Evolutionary conservation across 2,329 filamentous ascomycete species (phyloP).

Genomic region (Cladophialophora bantiana): DNA sequence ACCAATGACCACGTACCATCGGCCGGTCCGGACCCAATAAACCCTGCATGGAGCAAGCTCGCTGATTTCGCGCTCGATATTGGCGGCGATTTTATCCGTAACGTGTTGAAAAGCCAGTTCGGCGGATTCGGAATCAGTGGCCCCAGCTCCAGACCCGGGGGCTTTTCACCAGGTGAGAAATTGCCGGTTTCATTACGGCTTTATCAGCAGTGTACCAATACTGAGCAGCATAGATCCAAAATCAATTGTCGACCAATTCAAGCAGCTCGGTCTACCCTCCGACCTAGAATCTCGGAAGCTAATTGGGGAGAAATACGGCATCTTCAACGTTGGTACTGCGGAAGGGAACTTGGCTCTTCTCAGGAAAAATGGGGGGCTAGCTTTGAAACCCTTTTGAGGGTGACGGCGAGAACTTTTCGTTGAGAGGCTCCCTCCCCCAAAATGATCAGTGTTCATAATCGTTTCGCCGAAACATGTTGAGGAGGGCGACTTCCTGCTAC

Average conservation of each 20-base stretch:
- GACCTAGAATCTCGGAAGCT: no score
- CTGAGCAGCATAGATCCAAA: no score
- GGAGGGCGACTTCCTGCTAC: background rate
- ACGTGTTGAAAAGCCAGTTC: background rate
- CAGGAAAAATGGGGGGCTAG: background rate
- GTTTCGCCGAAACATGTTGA: background rate
- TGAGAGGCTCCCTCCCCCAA: background rate
- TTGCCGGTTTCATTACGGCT: background rate
- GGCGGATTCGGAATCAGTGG: background rate
- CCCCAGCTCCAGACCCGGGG: background rate
- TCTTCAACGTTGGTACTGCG: no score
- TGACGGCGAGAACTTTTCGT: background rate
- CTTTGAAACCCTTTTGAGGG: background rate
- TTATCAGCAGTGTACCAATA: no score
- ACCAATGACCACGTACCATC: background rate
- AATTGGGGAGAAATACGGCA: no score
- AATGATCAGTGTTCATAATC: background rate
- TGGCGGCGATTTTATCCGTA: background rate
- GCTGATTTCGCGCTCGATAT: background rate
- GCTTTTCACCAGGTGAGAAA: background rate
- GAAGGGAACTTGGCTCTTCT: no score
- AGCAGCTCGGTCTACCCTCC: no score
- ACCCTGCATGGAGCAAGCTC: background rate
- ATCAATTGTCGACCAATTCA: no score
- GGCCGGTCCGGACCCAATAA: background rate